Conservation (phyloP, 2,329 filamentous ascomycete species). For the Calonectria henricotiae region DNA sequence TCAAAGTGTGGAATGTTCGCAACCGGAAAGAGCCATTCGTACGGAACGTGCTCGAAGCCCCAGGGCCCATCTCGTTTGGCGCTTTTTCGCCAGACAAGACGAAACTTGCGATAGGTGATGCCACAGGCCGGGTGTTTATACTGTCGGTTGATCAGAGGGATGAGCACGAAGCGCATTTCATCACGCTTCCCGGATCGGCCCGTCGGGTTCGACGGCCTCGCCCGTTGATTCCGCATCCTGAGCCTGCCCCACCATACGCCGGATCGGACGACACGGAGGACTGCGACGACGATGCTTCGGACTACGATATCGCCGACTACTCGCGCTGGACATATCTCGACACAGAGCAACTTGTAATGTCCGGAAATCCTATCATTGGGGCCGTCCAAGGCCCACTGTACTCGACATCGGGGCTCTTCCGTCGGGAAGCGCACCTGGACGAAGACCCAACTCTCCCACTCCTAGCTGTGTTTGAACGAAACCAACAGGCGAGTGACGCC, state of each 20-base stretch:
- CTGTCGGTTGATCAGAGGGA: conserved; percentile 67
- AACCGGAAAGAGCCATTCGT: conserved; percentile 64
- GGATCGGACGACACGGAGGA: conserved; percentile 34
- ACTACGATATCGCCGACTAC: conserved; percentile 47
- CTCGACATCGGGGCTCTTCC: conserved; percentile 63
- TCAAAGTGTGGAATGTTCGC: conserved; percentile 77
- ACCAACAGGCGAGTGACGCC: conserved; percentile 63
- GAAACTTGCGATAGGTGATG: conserved; percentile 74
- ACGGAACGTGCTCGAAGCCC: conserved; percentile 69
- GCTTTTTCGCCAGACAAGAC: conserved; percentile 72
- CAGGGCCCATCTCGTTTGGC: conserved; percentile 72
- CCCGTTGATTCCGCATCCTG: conserved; percentile 68
- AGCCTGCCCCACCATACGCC: conserved; percentile 61
- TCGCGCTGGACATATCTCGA: conserved; percentile 57
- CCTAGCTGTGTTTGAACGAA: conserved; percentile 61
- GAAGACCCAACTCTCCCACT: conserved; percentile 64
- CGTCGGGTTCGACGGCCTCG: conserved; percentile 64
- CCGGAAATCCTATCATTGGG: conserved; percentile 67
- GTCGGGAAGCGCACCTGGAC: conserved; percentile 66
- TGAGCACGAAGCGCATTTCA: conserved; percentile 56
- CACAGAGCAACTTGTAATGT: conserved; percentile 60
- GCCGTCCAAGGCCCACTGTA: conserved; percentile 73
- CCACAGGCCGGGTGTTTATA: conserved; percentile 73
- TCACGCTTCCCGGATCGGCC: conserved; percentile 57
- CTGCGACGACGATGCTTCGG: conserved; percentile 30